Conservation (phyloP, 163 green algal species). For the Scenedesmus sp. region DNA sequence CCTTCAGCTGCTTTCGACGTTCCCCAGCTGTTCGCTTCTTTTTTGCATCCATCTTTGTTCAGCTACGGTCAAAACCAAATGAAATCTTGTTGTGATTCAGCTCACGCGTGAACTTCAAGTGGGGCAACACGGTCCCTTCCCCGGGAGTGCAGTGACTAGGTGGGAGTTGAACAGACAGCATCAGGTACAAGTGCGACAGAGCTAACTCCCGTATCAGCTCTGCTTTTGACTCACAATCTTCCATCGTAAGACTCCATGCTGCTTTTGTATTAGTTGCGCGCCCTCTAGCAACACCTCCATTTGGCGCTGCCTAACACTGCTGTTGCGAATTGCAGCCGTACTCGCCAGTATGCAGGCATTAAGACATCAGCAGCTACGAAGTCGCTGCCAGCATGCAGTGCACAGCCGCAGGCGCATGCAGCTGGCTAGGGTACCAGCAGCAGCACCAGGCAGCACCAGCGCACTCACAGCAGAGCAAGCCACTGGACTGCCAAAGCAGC, state of each 20-base stretch:
- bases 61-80: background rate
- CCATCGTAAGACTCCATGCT: background rate
- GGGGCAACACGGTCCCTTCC: too few species aligned
- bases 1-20: constrained; percentile 23
- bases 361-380: background rate
- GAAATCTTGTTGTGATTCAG: background rate
- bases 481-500: background rate
- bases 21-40: background rate
- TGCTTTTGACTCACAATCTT: background rate
- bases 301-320: background rate
- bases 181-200: background rate
- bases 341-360: background rate
- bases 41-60: background rate
- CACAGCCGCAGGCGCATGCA: background rate
- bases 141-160: background rate
- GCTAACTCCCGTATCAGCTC: background rate
- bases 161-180: background rate
- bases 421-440: background rate
- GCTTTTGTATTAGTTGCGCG: background rate
- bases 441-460: background rate
- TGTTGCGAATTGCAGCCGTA: background rate
- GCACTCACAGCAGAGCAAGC: background rate
- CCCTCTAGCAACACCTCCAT: background rate
- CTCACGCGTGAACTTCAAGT: too few species aligned
- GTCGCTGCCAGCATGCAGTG: background rate